phyloP scores from a whole-genome alignment of 352 stramenopile species.

The Phytophthora hybrid region DNA sequence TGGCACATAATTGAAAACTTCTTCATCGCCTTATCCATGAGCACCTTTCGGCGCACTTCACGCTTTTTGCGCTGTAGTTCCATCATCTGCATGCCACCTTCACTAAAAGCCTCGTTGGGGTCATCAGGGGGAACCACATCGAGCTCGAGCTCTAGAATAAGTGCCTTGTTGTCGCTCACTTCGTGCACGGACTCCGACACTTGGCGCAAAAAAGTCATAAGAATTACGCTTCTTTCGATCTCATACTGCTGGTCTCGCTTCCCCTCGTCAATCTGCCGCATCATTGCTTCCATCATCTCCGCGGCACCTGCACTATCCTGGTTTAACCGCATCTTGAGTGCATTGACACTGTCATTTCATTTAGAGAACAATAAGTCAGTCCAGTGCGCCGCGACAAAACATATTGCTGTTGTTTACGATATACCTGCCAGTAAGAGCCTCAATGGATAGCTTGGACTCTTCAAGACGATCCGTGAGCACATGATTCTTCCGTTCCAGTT shows the following conservation, averaged over 20 bases:
- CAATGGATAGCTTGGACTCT: constrained; percentile 73
- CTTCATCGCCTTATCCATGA: constrained; percentile 79
- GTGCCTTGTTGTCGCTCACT: constrained; percentile 56
- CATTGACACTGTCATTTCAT: constrained; percentile 57
- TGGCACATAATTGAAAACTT: constrained; percentile 75
- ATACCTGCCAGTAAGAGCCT: constrained; percentile 73
- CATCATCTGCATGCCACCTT: constrained; percentile 46
- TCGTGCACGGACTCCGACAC: constrained; percentile 65
- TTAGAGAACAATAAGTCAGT: neutral
- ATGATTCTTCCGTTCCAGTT: constrained; percentile 77
- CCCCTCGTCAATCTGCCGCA: constrained; percentile 70
- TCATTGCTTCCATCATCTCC: constrained; percentile 72
- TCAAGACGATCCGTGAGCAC: constrained; percentile 65
- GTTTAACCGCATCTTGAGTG: constrained; percentile 73
- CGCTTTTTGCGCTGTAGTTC: constrained; percentile 79
- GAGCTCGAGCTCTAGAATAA: constrained; percentile 63
- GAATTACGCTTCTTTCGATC: constrained; percentile 52
- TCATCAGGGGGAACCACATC: constrained; percentile 38
- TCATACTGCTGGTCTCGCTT: constrained; percentile 76
- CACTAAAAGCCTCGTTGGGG: constrained; percentile 24
- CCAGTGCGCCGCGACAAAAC: neutral
- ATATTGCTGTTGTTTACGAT: neutral
- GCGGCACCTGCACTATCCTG: constrained; percentile 73
- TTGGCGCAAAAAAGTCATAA: constrained; percentile 63
- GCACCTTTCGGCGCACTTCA: constrained; percentile 71